Evolutionary conservation across 225 moss, liverwort and hornwort genomes (phyloP), one percentile per base, ranked within the genome.

Genomic region (Bryum argenteum): DNA sequence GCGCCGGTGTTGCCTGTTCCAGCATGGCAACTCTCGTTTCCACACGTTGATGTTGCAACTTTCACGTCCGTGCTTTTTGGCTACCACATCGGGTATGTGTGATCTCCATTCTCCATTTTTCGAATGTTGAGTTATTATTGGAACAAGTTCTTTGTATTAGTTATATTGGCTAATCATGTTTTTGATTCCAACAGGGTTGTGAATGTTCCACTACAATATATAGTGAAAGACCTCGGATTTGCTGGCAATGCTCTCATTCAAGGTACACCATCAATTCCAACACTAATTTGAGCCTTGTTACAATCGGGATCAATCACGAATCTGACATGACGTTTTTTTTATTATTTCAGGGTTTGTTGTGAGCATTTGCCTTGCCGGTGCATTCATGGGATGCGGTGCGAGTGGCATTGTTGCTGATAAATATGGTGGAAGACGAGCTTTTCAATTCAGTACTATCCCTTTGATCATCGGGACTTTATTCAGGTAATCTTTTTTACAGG

Each of bases 191-290:
- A 44, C 82, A 86, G 86, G 71, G 86, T 86, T 69, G 86, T 86
- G 65, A 86, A 86, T n/a, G 75, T 86, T 15, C 86, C 86, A 43
- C 86, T 86, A 39, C 86, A 82, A 2, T 86, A 86, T 56, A 82
- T 86, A 43, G 86, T 82, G 8, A 82, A 33, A 60, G 82, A 86
- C 13, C 82, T 86, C 8, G 86, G 86, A 48, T 86, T 86, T 66
- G 51, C 86, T 28, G 86, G 86, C 20, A 82, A 69, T 45, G 82
- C 86, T 16, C 79, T 86, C 2, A 67, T 80, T 63, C 86, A 86
- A 77, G 85, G 85, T 85, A 75, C 0, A 18, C 3, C 2, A 52
- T 26, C 15, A n/a, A 43, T 53, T 53, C n/a, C n/a, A n/a, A n/a
- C n/a, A n/a, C n/a, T 26, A 26, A 26, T 26, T 26, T 26, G 4